Evolutionary conservation across 2,329 filamentous ascomycete genomes (phyloP).

Genomic region (Aureobasidium sp.): DNA sequence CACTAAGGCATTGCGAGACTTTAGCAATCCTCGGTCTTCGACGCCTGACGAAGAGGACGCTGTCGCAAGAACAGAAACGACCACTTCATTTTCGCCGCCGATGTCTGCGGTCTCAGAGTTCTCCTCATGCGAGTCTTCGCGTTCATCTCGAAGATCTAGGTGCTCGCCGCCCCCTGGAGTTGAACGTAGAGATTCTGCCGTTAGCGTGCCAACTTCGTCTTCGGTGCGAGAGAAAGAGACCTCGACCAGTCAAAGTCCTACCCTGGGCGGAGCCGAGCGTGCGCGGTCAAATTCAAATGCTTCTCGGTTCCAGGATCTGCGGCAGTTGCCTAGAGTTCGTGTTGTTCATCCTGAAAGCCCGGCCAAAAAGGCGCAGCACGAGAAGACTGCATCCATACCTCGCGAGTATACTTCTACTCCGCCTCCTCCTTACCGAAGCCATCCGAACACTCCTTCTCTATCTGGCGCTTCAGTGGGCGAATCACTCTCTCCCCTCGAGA

Average conservation of each 20-base stretch:
- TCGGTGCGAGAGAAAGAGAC: neutral
- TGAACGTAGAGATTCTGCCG: conserved; percentile 5
- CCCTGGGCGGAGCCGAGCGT: neutral
- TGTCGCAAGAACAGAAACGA: neutral
- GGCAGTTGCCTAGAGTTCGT: conserved; percentile 22
- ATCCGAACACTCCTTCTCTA: neutral
- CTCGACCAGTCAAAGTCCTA: neutral
- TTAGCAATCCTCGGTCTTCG: neutral
- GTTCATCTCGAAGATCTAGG: neutral
- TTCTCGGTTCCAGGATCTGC: conserved; percentile 16
- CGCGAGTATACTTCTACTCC: conserved; percentile 17
- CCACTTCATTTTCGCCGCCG: neutral
- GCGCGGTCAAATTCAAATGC: conserved; percentile 1
- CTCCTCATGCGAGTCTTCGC: neutral
- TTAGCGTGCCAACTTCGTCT: neutral
- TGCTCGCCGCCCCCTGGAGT: neutral
- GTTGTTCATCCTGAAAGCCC: conserved; percentile 23
- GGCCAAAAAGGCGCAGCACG: neutral
- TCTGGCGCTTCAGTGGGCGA: neutral
- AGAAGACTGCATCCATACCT: conserved; percentile 19
- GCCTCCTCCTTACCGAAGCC: conserved; percentile 16
- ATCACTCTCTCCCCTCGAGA: neutral
- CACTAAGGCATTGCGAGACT: conserved; percentile 12
- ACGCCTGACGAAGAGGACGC: neutral
- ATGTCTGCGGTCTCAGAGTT: neutral